Base-by-base conservation (phyloP, 768 basidiomycete genomes). In the Trametes elegans region DNA sequence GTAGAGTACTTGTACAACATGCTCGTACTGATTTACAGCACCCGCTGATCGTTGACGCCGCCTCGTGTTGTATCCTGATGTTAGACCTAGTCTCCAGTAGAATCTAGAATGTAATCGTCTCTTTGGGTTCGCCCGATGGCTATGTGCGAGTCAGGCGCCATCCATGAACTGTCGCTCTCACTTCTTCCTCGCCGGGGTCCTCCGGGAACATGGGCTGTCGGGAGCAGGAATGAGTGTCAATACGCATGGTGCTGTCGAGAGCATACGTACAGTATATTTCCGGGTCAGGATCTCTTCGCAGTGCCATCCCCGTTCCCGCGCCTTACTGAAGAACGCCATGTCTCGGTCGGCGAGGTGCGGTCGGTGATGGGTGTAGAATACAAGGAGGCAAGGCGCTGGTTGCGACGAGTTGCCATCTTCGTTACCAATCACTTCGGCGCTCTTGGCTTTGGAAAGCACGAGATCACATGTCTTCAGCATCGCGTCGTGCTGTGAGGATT, bases 311-410 rank as follows among this genome's bases (percentile, higher is more conserved):
- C 71, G 68, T 31, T 68, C 69, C 29, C 72, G 65, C 3, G 90
- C 91, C 62, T 79, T 82, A 8, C 65, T 64, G 64, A 98, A 93
- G 69, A 96, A 97, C 2, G 79, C 78, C 74, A 94, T 81, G 64
- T 97, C 94, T 11, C 85, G 80, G 52, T 88, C 76, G 0, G 90
- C 90, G 7, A 93, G 77, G 55, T 88, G 87, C 0, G 94, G 94
- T 0, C 89, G 79, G 61, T 97, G 93, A 57, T 95, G 93, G 0
- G 88, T 87, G 68, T 89, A 94, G 70, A 97, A 96, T 1, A 93
- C 90, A 1, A 95, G 81, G 0, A 93, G 71, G 46, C 72, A 74
- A 4, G 78, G 76, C 21, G 64, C 58, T 2, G 62, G 64, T 8
- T 47, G 7, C 10, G 40, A 39, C 39, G 50, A 38, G 27, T 67